Evolutionary conservation across 306 rosid species (phyloP).

Genomic region (Cucurbita pepo): DNA sequence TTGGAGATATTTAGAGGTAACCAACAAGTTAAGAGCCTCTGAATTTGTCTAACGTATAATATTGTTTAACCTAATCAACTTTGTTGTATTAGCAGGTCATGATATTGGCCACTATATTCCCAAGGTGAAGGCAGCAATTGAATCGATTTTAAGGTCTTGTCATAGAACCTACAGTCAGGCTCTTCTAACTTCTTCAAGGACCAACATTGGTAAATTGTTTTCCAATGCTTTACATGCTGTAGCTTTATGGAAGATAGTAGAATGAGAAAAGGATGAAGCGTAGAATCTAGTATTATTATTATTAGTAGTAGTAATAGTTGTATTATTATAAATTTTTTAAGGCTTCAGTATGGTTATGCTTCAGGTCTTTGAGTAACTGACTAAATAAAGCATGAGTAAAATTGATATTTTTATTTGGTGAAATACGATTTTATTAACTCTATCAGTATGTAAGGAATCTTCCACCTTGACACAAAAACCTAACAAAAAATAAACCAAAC

Average conservation of each 20-base stretch:
- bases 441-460: too few species aligned
- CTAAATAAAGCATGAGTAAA: too few species aligned
- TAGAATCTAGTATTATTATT: background rate
- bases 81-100: slow-evolving; percentile 55
- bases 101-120: slow-evolving; percentile 90
- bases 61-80: slow-evolving; percentile 7
- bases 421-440: too few species aligned
- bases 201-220: slow-evolving; percentile 62
- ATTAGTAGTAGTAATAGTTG: background rate
- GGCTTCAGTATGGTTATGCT: background rate
- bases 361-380: background rate
- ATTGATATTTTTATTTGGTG: too few species aligned
- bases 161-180: slow-evolving; percentile 76
- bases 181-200: slow-evolving; percentile 90
- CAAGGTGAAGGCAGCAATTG: slow-evolving; percentile 93
- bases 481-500: too few species aligned
- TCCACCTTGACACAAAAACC: too few species aligned
- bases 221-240: slow-evolving; percentile 7
- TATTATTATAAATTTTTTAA: background rate
- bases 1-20: slow-evolving; percentile 83
- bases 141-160: slow-evolving; percentile 76
- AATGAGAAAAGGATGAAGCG: background rate
- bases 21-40: background rate
- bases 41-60: background rate
- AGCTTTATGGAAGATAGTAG: slow-evolving; percentile 1